Base-by-base conservation (phyloP, 2,329 filamentous ascomycete genomes). In the Sporothrix luriei region DNA sequence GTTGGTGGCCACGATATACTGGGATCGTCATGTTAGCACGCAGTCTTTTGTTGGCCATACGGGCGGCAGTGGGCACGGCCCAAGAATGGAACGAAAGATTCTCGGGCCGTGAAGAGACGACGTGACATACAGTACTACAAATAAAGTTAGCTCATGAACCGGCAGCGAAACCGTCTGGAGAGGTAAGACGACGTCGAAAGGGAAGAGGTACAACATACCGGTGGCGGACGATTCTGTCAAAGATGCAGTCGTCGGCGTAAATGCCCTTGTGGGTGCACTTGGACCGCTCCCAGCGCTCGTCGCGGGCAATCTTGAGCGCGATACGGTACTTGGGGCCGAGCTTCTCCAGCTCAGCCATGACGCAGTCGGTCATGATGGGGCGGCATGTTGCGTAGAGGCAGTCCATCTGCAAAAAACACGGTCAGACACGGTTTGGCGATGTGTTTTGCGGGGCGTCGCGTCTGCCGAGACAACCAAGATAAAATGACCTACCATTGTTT, bases 331-430 rank as follows among this genome's bases (percentile, higher is more conserved):
- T 95, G 3, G 88, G 87, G 0, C 94, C 94, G 11, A 97, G 84
- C 78, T 97, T 97, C 78, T 97, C 93, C 73, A 97, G 80, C 79
- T 97, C 93, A 69, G 89, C 90, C 86, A 94, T 90, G 74, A 85
- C 71, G 77, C 83, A 94, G 74, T 88, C 87, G 1, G 93, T 97
- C 74, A 98, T 93, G 73, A 95, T 90, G 21, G 93, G 93, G 26
- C 89, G 92, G 78, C 92, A 95, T 76, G 96, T 96, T 21, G 94
- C 94, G 78, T 94, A 97, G 4, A 99, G 85, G 68, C 92, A 91
- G 79, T 97, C 93, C 92, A 97, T 97, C 83, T 94, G 86, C 1
- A 87, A 11, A 48, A n/a, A n/a, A n/a, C n/a, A n/a, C n/a, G n/a
- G n/a, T n/a, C n/a, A n/a, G 3, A 3, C 1, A 33, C 33, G 19